A percentile compares a stretch with the other conserved stretches of the same genome.
These are phyloP conservation scores for Neopestalotiopsis rosae DNA, from an alignment of 2,329 filamentous ascomycete species.

Conservation along the genomic window DNA sequence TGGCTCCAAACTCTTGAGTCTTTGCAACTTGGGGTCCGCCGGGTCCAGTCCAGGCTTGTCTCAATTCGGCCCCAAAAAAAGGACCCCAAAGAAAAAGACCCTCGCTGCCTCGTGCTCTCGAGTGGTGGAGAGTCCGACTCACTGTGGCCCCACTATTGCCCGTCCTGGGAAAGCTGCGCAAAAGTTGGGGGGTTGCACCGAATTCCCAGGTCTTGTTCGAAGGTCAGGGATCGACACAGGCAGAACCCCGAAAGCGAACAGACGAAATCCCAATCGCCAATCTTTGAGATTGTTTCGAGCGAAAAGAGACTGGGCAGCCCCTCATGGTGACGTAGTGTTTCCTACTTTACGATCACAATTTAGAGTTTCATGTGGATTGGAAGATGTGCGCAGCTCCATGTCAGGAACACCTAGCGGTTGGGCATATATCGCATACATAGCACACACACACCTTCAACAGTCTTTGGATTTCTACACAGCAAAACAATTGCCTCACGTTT, in stretches of 20 bases:
- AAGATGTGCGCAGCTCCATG: background rate
- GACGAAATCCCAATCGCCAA: background rate
- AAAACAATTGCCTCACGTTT: background rate
- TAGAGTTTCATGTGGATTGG: slow-evolving; percentile 14
- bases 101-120: background rate
- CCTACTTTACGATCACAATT: background rate
- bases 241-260: slow-evolving; percentile 3
- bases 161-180: background rate
- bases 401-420: slow-evolving; percentile 9
- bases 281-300: background rate
- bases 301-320: background rate
- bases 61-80: background rate
- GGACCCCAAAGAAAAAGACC: background rate
- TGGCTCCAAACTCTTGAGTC: no score
- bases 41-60: slow-evolving; percentile 1
- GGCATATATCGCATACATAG: background rate
- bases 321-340: slow-evolving; percentile 14
- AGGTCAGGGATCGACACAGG: slow-evolving; percentile 7
- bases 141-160: background rate
- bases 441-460: background rate
- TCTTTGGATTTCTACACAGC: background rate
- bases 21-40: no score
- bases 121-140: background rate
- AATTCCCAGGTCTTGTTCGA: background rate
- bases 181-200: background rate